Evolutionary conservation across 495 filamentous ascomycete genomes (phyloP), one percentile per base, ranked within the genome.

Genomic region (Platismatia glauca): DNA sequence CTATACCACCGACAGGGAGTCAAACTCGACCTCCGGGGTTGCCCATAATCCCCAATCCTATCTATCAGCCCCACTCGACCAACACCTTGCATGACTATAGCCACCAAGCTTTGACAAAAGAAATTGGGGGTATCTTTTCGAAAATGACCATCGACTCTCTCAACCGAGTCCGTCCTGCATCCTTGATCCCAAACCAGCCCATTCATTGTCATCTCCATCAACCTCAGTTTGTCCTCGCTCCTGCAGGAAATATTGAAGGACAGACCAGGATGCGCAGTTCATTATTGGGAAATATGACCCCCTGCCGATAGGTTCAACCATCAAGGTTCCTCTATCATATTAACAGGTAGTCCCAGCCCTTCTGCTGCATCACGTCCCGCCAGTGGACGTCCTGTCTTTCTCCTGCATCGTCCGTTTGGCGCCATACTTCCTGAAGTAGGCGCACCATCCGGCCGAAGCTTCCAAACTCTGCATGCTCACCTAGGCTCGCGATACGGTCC

Each of bases 361-460:
- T 93, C 72, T 86, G 85, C 76, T 82, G 82, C 94, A 97, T 97
- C 65, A 94, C 80, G 75, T 97, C 91, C 75, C 94, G 81, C 94
- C 94, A 98, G 81, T 90, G 89, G 70, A 94, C 83, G 76, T 85
- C 83, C 72, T 79, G 81, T 67, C 73, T 77, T 68, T 83, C 70
- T 71, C 75, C 74, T 75, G 73, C 59, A 34, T 80, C 76, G 70
- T 95, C 91, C 50, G 82, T 79, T 66, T 88, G 80, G 27, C 81
- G 77, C 94, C 94, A 98, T 35, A 91, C 82, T 72, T 95, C 90
- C 61, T 85, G 81, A 48, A 98, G 78, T 16, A 98, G 78, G 60
- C 82, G 83, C 61, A 82, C 81, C 72, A 95, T 87, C 58, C 90
- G 84, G 63, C 93, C 91, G 68, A 96, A 96, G 74, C 87, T 90